phyloP scores from a whole-genome alignment of 345 rosid genomes.

The Eucalyptus decipiens region DNA sequence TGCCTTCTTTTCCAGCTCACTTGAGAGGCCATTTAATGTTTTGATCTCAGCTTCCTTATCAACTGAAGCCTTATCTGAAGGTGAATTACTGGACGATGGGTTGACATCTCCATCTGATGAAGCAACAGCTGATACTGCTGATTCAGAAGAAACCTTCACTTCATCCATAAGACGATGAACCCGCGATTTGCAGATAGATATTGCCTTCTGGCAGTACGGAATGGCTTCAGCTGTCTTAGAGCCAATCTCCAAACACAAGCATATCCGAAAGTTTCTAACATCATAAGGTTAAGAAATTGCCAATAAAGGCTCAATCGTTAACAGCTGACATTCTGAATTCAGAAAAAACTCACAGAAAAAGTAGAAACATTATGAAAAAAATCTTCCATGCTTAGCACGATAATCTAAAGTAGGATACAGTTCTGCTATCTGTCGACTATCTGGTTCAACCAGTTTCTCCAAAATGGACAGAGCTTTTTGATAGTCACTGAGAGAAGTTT shows the following conservation, averaged over 20 bases:
- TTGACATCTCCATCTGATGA: slow-evolving; percentile 39
- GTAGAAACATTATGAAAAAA: background rate
- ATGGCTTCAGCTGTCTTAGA: slow-evolving; percentile 70
- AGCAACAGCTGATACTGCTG: slow-evolving; percentile 36
- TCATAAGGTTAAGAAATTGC: slow-evolving; percentile 28
- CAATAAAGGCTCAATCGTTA: background rate
- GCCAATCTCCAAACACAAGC: slow-evolving; percentile 81
- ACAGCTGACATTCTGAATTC: background rate
- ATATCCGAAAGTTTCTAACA: slow-evolving; percentile 76
- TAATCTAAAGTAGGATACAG: slow-evolving; percentile 57
- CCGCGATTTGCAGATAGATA: slow-evolving; percentile 59
- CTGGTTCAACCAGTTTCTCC: slow-evolving; percentile 77
- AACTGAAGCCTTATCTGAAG: slow-evolving; percentile 19
- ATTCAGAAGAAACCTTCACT: slow-evolving; percentile 30
- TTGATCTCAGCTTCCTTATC: slow-evolving; percentile 76
- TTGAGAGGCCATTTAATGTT: slow-evolving; percentile 52
- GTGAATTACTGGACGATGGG: slow-evolving; percentile 41
- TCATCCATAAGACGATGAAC: slow-evolving; percentile 50
- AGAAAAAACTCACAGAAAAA: background rate
- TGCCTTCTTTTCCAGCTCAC: slow-evolving; percentile 89
- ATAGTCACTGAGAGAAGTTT: slow-evolving; percentile 85
- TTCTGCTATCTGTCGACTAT: slow-evolving; percentile 77
- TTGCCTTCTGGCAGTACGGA: slow-evolving; percentile 70
- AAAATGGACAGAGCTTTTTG: slow-evolving; percentile 59
- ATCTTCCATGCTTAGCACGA: background rate